Base-by-base conservation (phyloP, 331 rosid genomes). In the Prunus yedoensis region DNA sequence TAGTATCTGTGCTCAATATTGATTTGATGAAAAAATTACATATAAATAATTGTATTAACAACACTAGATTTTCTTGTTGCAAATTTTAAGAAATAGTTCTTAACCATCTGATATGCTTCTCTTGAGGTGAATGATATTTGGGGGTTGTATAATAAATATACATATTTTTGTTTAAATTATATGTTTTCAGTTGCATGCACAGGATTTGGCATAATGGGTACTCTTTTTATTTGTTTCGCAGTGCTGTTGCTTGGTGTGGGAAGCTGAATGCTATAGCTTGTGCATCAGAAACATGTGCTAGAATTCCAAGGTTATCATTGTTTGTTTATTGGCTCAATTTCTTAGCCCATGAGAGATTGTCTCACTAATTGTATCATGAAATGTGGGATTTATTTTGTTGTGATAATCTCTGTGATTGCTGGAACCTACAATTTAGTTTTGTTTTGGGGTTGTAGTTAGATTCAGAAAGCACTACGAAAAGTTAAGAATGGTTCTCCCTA, bases 191-290 rank as follows among this genome's bases (percentile, higher is more conserved):
- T 35, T 35, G 21, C 11, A 3, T 69, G 17, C 9, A 52, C 5
- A 66, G 9, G 30, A 43, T 71, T 65, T 71, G 20, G 38, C 25
- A 41, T 57, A 4, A 57, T 58, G n/a, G 12, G 59, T 57, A 4
- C 50, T 35, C 57, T 16, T 53, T 64, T 80, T 76, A 17, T 43
- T 66, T 45, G 54, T 65, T 77, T 65, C 18, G 23, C 86, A 94
- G 96, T 83, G 93, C 91, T 30, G 97, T 92, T 78, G 88, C 97
- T 50, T 94, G 99, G 99, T 94, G 99, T 49, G 96, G 96, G 57
- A 92, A 89, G 87, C 78, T 94, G 84, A 94, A 94, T 89, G 95
- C 99, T 60, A 92, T 94, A 62, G 97, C 96, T 52, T 94, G 99
- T 85, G 97, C 99, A 68, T 83, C 99, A 9, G 99, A 92, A 87